A percentile compares a stretch with the other conserved stretches of the same genome.
These are phyloP conservation scores for Cordyceps pruinosa DNA, from an alignment of 2,329 filamentous ascomycete genomes.

Conservation along the genomic window DNA sequence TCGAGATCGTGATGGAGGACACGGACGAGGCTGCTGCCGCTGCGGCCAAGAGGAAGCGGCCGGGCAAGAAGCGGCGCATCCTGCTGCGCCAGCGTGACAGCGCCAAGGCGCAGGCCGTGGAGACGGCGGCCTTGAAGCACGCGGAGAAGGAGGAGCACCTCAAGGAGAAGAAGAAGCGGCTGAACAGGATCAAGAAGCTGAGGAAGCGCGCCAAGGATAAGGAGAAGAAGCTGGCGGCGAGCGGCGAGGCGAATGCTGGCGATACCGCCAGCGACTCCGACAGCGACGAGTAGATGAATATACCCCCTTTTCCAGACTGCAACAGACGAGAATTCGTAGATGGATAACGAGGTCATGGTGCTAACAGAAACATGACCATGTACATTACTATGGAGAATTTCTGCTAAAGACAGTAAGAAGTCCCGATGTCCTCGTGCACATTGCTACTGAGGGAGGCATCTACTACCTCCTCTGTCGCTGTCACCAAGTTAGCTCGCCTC, in stretches of 20 bases:
- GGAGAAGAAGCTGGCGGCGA: slow-evolving; percentile 45
- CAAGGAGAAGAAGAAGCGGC: slow-evolving; percentile 50
- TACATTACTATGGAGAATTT: not conserved
- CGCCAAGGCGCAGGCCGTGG: slow-evolving; percentile 33
- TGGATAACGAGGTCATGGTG: not conserved
- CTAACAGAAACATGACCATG: not conserved
- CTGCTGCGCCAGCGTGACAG: slow-evolving; percentile 40
- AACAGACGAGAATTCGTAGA: not conserved
- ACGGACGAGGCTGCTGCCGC: not conserved
- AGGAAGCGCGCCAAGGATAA: slow-evolving; percentile 47
- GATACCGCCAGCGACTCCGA: slow-evolving; percentile 19
- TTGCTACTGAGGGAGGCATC: too few relatives aligned
- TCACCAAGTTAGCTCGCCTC: too few relatives aligned
- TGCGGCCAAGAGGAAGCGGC: slow-evolving; percentile 37
- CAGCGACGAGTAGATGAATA: slow-evolving; percentile 16
- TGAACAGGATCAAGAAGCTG: slow-evolving; percentile 37
- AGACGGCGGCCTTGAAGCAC: slow-evolving; percentile 31
- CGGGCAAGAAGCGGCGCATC: slow-evolving; percentile 54
- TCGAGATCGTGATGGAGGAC: slow-evolving; percentile 14
- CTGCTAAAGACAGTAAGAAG: not conserved
- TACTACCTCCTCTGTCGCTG: too few relatives aligned
- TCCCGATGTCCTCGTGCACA: too few relatives aligned
- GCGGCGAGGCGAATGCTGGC: slow-evolving; percentile 13
- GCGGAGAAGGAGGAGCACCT: slow-evolving; percentile 49
- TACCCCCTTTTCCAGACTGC: not conserved